Base-by-base conservation (phyloP, 163 green algal species). In the Scenedesmus sp. region DNA sequence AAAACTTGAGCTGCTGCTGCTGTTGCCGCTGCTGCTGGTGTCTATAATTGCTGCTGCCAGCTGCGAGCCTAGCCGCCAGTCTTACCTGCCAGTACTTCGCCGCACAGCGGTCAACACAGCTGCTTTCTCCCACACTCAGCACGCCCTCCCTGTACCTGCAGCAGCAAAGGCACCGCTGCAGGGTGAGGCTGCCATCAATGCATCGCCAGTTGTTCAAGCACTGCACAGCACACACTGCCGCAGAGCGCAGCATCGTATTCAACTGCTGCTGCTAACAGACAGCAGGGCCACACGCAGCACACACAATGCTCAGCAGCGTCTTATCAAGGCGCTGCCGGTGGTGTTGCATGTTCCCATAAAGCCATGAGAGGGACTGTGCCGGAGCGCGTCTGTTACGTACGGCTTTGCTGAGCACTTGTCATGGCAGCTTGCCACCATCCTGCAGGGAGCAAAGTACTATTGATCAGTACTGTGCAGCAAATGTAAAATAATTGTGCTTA, bases 51-150 rank as follows among this genome's bases (percentile, higher is more conserved):
- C 7, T 76, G 30, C 65, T 76, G 65, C 30, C 18, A 30, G 65
- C 65, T 35, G 65, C 40, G 15, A 1, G 16, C 40, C 30, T 56
- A 13, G 30, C 65, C 4, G 30, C 65, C 0, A 5, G 1, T 9
- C 92, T 20, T 89, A 99, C 98, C 97, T 99, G 97, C 98, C 98
- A 99, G 92, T 99, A 99, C 93, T 99, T 99, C 18, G 96, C 94
- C 24, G 95, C 94, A 85, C 98, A 99, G 33, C 98, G 93, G 92
- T 99, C 98, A 12, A 99, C 93, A 91, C 98, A 99, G 93, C 95
- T 98, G 93, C 97, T 99, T 93, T 99, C 98, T 22, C 98, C 98
- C 10, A 99, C 96, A 93, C 97, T 99, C 0, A 99, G 93, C 5
- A 98, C 95, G 6, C 95, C 97, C 16, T 99, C 98, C 93, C 99